phyloP scores from a whole-genome alignment of 768 basidiomycete species.

The Hemileccinum impolitum region DNA sequence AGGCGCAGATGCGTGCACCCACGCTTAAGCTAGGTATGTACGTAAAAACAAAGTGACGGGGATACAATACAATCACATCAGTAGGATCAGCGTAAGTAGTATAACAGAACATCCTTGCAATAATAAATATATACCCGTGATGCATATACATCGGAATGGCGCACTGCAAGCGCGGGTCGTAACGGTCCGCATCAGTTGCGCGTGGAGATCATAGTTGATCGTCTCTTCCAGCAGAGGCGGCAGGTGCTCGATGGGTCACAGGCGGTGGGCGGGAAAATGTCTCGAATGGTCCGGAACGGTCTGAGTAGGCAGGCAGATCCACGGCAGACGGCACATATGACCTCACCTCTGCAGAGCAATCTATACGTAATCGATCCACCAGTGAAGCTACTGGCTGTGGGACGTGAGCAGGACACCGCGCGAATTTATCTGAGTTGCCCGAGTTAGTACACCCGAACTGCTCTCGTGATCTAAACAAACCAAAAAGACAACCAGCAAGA shows the following conservation, averaged over 20 bases:
- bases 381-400: slow-evolving; percentile 39
- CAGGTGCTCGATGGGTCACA: slow-evolving; percentile 4
- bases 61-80: slow-evolving; percentile 18
- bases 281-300: slow-evolving; percentile 24
- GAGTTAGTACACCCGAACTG: slow-evolving; percentile 5
- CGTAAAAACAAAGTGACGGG: slow-evolving; percentile 3
- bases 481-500: slow-evolving; percentile 51
- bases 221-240: slow-evolving; percentile 5
- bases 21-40: slow-evolving; percentile 12
- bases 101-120: slow-evolving; percentile 16
- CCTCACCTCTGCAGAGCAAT: slow-evolving; percentile 59
- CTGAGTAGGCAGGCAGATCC: slow-evolving; percentile 10
- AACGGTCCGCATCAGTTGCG: neutral
- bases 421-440: slow-evolving; percentile 12
- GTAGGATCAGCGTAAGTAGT: slow-evolving; percentile 16
- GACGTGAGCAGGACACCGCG: slow-evolving; percentile 16
- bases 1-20: neutral
- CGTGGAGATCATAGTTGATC: slow-evolving; percentile 9
- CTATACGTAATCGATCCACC: slow-evolving; percentile 46
- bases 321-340: slow-evolving; percentile 48
- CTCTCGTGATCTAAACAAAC: slow-evolving; percentile 38
- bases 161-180: neutral
- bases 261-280: slow-evolving; percentile 40
- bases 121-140: slow-evolving; percentile 17
- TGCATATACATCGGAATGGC: neutral